Conservation (phyloP, 805 yeast genomes). For the Candida succiphila region DNA sequence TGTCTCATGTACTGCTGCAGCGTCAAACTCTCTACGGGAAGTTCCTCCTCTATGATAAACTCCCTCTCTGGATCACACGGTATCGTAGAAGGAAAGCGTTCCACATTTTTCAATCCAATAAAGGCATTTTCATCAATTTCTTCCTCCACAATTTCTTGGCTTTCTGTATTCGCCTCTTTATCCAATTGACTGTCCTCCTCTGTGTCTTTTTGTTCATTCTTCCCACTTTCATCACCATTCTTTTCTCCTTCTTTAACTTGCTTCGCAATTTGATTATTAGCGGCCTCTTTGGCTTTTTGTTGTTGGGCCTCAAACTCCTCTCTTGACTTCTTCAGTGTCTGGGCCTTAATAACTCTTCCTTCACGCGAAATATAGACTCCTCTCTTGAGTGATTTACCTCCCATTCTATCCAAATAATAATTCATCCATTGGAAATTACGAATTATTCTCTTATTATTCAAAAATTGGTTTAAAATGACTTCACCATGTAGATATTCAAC, state of each 20-base stretch:
- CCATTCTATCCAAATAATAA: conserved; percentile 36
- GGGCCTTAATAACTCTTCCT: conserved; percentile 15
- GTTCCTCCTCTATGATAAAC: conserved; percentile 19
- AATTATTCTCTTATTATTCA: conserved; percentile 29
- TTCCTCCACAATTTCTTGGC: no score
- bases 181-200: not conserved
- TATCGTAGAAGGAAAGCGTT: conserved; percentile 1
- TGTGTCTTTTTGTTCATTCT: not conserved
- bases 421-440: conserved; percentile 37
- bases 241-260: conserved; percentile 1
- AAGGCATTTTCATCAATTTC: not conserved
- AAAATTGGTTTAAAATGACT: conserved; percentile 32
- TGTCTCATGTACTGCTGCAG: conserved; percentile 24
- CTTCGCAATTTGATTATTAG: not conserved
- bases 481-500: conserved; percentile 40
- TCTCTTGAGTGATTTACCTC: conserved; percentile 18
- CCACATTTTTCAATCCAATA: not conserved
- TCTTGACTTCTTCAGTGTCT: conserved; percentile 17
- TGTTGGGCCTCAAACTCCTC: conserved; percentile 3
- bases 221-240: conserved; percentile 2
- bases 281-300: not conserved
- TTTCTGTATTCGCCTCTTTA: no score
- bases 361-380: conserved; percentile 2
- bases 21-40: conserved; percentile 24
- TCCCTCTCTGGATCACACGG: conserved; percentile 10